Base-by-base conservation (phyloP, 2,329 filamentous ascomycete species). In the Bipolaris sorokiniana region DNA sequence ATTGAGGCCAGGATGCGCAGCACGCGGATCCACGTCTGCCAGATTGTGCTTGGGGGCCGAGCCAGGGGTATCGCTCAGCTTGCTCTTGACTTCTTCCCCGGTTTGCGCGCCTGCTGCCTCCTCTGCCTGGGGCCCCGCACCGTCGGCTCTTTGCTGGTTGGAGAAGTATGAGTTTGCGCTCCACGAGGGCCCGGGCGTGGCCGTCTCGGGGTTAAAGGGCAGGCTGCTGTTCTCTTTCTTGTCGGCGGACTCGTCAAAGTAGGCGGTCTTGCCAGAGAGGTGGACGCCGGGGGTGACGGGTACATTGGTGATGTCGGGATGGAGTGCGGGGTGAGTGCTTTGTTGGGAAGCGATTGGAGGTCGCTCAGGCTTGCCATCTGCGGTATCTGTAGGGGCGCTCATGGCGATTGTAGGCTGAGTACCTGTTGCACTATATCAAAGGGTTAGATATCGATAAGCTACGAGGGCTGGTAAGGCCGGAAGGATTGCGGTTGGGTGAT, bases 1-100 rank as follows among this genome's bases (percentile, higher is more conserved):
- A 41, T 82, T 80, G 26, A 89, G 76, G 13, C 79, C 80, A 6
- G 85, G 83, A 67, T 88, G 82, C 33, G 84, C 81, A 46, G 80
- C 77, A 47, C 81, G 79, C 23, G 85, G 84, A 62, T 87, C 83
- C 18, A 81, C 64, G 54, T 82, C 79, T n/a, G 79, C 76, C 34
- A 78, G 70, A 42, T 81, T 76, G 7, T 71, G 66, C 33, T 79
- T 77, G 48, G 74, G 73, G 3, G 72, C 68, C 7, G 63, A 62
- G 51, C 64, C 76, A 70, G 53, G 60, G 1, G 76, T 68, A 22
- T 84, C 70, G 64, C 83, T 85, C 60, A 86, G 66, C n/a, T 82
- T 81, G 49, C 81, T 79, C 42, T 86, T 71, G 36, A 86, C 69
- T 34, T 86, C 83, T 53, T 80, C 79, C 13, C 79, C 79, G 3